phyloP scores from a whole-genome alignment of 2,329 filamentous ascomycete species.

The Eutypa lata region DNA sequence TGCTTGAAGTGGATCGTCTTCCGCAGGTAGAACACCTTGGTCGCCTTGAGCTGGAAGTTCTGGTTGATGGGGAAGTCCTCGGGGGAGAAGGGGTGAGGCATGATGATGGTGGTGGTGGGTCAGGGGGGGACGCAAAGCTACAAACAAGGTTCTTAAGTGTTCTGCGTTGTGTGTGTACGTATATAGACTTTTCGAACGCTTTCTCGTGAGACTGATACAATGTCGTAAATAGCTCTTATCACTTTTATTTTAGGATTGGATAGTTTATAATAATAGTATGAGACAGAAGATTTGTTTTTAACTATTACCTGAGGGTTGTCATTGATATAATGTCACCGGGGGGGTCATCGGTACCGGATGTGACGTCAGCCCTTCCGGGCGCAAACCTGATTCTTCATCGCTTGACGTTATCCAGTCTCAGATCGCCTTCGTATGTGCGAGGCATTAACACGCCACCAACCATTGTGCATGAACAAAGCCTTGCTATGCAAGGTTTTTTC shows the following conservation, averaged over 20 bases:
- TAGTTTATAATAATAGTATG: too few relatives aligned
- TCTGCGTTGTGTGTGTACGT: too few relatives aligned
- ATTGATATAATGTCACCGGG: too few relatives aligned
- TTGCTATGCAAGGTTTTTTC: neutral
- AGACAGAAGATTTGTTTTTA: too few relatives aligned
- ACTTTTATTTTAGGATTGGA: too few relatives aligned
- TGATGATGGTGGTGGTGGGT: constrained; percentile 9
- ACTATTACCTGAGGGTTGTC: too few relatives aligned
- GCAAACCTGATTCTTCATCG: neutral
- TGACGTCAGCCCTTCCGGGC: neutral
- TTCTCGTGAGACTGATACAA: too few relatives aligned
- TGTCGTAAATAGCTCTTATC: too few relatives aligned
- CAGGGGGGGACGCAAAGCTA: too few relatives aligned
- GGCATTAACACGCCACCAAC: neutral
- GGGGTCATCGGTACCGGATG: neutral
- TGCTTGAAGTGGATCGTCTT: constrained; percentile 32
- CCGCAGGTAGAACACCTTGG: constrained; percentile 26
- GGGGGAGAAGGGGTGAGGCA: constrained; percentile 31
- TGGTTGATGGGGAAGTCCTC: constrained; percentile 32
- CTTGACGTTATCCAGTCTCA: neutral
- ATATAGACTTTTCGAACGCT: neutral
- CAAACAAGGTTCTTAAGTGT: too few relatives aligned
- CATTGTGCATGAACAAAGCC: neutral
- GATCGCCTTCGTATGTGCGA: neutral
- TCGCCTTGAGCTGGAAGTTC: constrained; percentile 21